Evolutionary conservation across 208 protist genomes (phyloP).

Genomic region (Naegleria gruberi): DNA sequence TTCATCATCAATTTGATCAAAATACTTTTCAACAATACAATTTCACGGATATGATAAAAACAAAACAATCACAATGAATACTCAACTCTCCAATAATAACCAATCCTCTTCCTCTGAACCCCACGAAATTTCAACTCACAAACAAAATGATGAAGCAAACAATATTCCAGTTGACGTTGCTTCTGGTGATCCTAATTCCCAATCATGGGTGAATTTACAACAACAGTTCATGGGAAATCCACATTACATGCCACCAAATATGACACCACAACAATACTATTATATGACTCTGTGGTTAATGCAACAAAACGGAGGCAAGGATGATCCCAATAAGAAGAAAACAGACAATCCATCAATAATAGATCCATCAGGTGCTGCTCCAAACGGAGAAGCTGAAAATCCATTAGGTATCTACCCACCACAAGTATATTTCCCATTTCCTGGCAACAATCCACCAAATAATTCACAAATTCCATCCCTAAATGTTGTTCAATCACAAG

Average conservation of each 20-base stretch:
- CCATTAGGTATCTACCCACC: not conserved
- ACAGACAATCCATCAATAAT: too few relatives aligned
- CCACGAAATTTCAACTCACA: not conserved
- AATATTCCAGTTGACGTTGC: not conserved
- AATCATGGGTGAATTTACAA: not conserved
- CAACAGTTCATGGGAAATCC: not conserved
- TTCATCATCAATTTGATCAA: too few relatives aligned
- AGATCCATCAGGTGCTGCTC: too few relatives aligned
- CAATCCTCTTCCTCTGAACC: not conserved
- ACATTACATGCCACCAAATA: not conserved
- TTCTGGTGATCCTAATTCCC: not conserved
- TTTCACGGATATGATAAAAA: not conserved
- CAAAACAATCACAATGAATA: not conserved
- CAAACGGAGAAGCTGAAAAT: too few relatives aligned
- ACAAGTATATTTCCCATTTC: not conserved
- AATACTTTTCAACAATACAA: not conserved
- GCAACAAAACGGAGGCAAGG: not conserved
- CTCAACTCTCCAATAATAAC: not conserved
- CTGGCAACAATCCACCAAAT: not conserved
- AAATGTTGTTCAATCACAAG: not conserved
- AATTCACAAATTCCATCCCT: not conserved
- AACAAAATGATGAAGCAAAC: not conserved
- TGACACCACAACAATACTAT: not conserved
- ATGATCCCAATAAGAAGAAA: not conserved
- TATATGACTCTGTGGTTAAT: not conserved